Evolutionary conservation across 2,329 filamentous ascomycete genomes (phyloP).

Genomic region (Coniella vitis): DNA sequence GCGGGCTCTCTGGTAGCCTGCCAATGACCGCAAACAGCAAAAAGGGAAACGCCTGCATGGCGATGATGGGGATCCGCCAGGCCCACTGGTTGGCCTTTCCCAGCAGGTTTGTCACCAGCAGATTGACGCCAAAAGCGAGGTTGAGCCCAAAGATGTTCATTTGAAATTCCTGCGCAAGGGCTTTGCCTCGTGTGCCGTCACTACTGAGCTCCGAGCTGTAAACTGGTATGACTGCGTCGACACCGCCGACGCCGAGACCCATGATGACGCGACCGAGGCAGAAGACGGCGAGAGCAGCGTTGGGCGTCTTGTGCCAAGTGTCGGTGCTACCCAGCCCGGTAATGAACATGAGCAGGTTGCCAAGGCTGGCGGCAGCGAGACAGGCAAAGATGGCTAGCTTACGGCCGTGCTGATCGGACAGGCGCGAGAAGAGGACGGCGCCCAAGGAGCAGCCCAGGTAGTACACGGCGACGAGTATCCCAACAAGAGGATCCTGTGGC

Average conservation of each 20-base stretch:
- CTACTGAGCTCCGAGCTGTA: constrained; percentile 51
- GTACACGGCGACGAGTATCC: constrained; percentile 49
- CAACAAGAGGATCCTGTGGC: constrained; percentile 19
- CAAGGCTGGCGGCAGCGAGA: constrained; percentile 12
- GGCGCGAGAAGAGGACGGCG: constrained; percentile 28
- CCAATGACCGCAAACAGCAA: constrained; percentile 45
- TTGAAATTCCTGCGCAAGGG: constrained; percentile 57
- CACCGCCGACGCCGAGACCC: constrained; percentile 49
- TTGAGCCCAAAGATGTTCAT: constrained; percentile 57
- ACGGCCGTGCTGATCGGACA: constrained; percentile 11
- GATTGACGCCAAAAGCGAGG: constrained; percentile 54
- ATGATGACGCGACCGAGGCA: constrained; percentile 23
- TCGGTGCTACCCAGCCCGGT: constrained; percentile 11
- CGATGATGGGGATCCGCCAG: constrained; percentile 53
- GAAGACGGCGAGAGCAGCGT: constrained; percentile 13
- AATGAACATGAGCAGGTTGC: constrained; percentile 14
- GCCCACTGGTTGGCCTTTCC: constrained; percentile 54
- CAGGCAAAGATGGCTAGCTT: constrained; percentile 15
- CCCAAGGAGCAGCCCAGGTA: constrained; percentile 54
- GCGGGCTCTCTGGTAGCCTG: constrained; percentile 48
- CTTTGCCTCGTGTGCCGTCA: constrained; percentile 50
- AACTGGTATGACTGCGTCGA: constrained; percentile 54
- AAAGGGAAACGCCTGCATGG: constrained; percentile 53
- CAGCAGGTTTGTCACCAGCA: constrained; percentile 43
- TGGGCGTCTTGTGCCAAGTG: too few species aligned